phyloP scores from a whole-genome alignment of 345 rosid genomes.

The Aegle marmelos region DNA sequence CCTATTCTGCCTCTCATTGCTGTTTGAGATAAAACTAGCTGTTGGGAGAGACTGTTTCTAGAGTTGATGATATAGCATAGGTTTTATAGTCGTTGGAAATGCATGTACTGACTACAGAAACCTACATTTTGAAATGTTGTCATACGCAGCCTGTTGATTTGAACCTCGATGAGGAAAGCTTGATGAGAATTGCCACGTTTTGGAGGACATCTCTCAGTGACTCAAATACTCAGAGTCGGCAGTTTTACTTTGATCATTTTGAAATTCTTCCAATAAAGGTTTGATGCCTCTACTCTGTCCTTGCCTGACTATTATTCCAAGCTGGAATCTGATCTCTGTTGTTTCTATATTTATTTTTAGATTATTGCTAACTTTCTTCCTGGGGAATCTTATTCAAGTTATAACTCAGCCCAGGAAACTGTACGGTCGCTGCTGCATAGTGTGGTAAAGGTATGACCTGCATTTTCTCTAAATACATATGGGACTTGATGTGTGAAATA shows the following conservation, averaged over 20 bases:
- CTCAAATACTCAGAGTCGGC: constrained; percentile 63
- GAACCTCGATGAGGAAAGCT: constrained; percentile 88
- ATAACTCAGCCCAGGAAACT: constrained; percentile 87
- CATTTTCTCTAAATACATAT: constrained; percentile 10
- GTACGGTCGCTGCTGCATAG: constrained; percentile 85
- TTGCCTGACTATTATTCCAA: constrained; percentile 1
- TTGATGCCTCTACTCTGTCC: constrained; percentile 18
- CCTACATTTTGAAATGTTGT: constrained; percentile 23
- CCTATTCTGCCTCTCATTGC: constrained; percentile 12
- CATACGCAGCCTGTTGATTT: constrained; percentile 70
- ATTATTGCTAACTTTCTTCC: constrained; percentile 80
- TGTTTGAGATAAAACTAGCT: constrained; percentile 8
- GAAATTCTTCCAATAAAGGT: constrained; percentile 97
- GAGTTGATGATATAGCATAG: background rate
- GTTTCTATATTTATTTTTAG: constrained; percentile 39
- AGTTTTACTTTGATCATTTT: constrained; percentile 86
- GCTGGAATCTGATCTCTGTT: constrained; percentile 20
- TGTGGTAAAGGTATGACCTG: constrained; percentile 70
- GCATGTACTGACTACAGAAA: constrained; percentile 6
- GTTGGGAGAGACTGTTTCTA: background rate
- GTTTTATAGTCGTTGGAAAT: background rate
- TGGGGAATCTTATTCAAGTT: constrained; percentile 80
- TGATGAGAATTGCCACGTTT: constrained; percentile 80
- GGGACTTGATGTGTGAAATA: constrained; percentile 18
- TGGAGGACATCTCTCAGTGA: constrained; percentile 84